phyloP scores from a whole-genome alignment of 768 basidiomycete genomes.

The Suillus tomentosus region DNA sequence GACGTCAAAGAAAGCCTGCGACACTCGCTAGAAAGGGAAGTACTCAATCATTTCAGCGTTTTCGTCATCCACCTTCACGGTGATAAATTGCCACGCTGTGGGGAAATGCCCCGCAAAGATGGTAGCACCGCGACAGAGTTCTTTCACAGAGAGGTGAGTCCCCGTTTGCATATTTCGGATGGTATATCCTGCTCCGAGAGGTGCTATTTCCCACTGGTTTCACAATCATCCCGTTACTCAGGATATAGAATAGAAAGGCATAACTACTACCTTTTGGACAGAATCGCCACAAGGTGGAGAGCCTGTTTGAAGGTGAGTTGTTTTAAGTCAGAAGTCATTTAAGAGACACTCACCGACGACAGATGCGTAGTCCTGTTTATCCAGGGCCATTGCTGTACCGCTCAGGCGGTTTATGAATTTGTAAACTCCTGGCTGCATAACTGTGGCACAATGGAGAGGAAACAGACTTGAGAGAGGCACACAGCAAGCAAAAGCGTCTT shows the following conservation, averaged over 20 bases:
- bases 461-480: not conserved
- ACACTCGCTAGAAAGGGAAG: not conserved
- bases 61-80: constrained; percentile 29
- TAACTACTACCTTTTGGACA: constrained; percentile 27
- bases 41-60: constrained; percentile 32
- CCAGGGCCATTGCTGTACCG: constrained; percentile 33
- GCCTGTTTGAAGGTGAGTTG: constrained; percentile 16
- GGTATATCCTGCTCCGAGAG: constrained; percentile 30
- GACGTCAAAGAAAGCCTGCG: not conserved
- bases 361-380: constrained; percentile 18
- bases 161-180: constrained; percentile 35
- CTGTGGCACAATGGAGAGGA: not conserved
- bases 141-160: constrained; percentile 29
- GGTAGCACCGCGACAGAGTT: not conserved
- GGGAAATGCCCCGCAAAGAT: constrained; percentile 32
- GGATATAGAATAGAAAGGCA: not conserved
- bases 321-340: constrained; percentile 4
- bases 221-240: not conserved
- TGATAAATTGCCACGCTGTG: constrained; percentile 29
- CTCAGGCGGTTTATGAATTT: constrained; percentile 34
- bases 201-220: constrained; percentile 32
- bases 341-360: constrained; percentile 21
- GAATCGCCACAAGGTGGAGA: constrained; percentile 34
- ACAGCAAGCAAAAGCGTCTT: not conserved
- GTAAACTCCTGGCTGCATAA: constrained; percentile 32